Evolutionary conservation across 495 filamentous ascomycete species (phyloP), one percentile per base, ranked within the genome.

Genomic region (Hypomontagnella submonticulosa): DNA sequence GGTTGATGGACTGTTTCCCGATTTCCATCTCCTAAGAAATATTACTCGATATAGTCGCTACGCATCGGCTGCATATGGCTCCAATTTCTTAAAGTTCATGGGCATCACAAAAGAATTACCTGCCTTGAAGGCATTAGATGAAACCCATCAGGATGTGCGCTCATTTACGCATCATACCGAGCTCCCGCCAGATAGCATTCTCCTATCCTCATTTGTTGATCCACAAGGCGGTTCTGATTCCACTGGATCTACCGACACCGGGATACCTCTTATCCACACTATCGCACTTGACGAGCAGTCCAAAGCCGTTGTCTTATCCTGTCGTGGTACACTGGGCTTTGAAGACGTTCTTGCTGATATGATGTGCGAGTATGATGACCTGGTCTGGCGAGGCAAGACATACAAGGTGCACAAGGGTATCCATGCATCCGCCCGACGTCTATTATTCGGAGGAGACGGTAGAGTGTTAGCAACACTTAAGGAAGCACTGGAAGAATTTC

Each of bases 391-490:
- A 48, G 89, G 88, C 11, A 84, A 80, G 48, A 71, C 71, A 2
- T 92, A 92, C 76, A 87, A 88, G 52, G 89, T 92, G 0, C 90
- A 93, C 76, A 92, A 92, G 71, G 90, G 90, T n/a, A 90, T 93
- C 66, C 87, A 91, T 64, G 89, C 90, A 10, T 92, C 89, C 3
- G 90, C 90, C 2, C 80, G 85, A 19, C 83, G 90, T 4, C 79
- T 93, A 1, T 79, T 93, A 0, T 85, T 88, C 69, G 88, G 87
- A 13, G 78, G 79, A 12, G 86, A 87, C 33, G 87, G 88, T 4
- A 76, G 85, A 43, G 87, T 93, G 1, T 81, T 93, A 61, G 79
- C 83, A 47, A 90, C 86, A 0, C 83, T 93, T 23, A 84, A 85
- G 67, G 81, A 86, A n/a, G 89, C 90, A 0, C 77, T 93, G 1